Base-by-base conservation (phyloP, 169 alveolate genomes). In the Plasmodium gaboni region DNA sequence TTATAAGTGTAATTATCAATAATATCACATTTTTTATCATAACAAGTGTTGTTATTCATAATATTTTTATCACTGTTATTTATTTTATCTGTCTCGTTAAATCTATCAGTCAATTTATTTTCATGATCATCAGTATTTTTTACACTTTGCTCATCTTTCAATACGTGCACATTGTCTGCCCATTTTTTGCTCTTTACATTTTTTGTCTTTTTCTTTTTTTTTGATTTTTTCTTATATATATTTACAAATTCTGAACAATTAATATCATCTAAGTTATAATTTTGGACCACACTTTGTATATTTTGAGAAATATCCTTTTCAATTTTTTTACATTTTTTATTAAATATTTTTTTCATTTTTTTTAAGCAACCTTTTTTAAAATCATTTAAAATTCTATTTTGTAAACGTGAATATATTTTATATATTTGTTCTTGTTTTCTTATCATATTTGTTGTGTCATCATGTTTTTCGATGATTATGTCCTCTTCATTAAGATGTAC, bases 271-370 rank as follows among this genome's bases (percentile, higher is more conserved):
- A 32, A 1, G 22, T 8, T 42, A 17, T 68, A 68, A 17, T 6
- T 46, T n/a, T 74, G n/a, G 15, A 74, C 88, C 32, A 64, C 26
- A 7, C n/a, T 63, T 46, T 46, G 63, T 26, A 74, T 9, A 38
- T 63, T 63, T 42, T 74, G 76, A 28, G 68, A 32, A 74, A 74
- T 64, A 24, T 64, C 57, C 24, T 63, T 74, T 74, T 74, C 76
- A 53, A 74, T 74, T 74, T 64, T 5, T 32, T 38, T 61, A 42
- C 26, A 74, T 55, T 46, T 63, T 26, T 74, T 74, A 12, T 74
- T 64, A 48, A 74, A 48, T 26, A 74, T 4, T 44, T 28, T 74
- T 50, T 61, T 63, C 88, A 74, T 74, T 63, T 74, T 74, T 68
- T 64, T 74, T 55, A 74, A 38, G 63, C 4, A 74, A 2, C 68